Percentiles rank a stretch among this genome's conserved stretches.
These are phyloP conservation scores for Backusella parvicylindrica DNA, from an alignment of 192 early-diverging fungal species.

Conservation along the genomic window DNA sequence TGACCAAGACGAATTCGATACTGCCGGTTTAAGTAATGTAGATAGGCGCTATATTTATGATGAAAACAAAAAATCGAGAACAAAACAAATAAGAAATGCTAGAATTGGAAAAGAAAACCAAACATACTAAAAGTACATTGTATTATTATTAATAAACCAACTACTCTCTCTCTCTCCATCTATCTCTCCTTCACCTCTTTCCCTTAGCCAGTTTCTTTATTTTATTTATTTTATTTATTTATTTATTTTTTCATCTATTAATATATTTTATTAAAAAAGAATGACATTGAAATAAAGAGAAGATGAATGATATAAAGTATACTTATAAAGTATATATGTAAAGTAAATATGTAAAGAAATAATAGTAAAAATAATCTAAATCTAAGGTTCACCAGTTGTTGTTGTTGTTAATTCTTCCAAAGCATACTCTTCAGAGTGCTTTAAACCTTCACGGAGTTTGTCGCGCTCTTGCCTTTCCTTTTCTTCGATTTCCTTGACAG, in stretches of 20 bases:
- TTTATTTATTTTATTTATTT: too few relatives aligned
- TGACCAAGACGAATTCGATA: conserved; percentile 3
- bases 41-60: conserved; percentile 18
- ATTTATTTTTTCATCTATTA: neutral
- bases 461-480: conserved; percentile 6
- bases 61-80: conserved; percentile 10
- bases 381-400: neutral
- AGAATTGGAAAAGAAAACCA: conserved; percentile 9
- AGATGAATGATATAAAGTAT: neutral
- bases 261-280: neutral
- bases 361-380: neutral
- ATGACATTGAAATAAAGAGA: neutral
- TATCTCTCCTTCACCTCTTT: too few relatives aligned
- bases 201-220: too few relatives aligned
- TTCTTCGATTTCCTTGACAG: conserved; percentile 8
- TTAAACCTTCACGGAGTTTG: conserved; percentile 15
- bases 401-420: neutral
- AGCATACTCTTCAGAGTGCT: neutral
- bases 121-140: neutral
- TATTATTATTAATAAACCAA: neutral
- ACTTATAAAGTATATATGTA: neutral
- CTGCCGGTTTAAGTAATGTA: conserved; percentile 1
- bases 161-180: neutral
- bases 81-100: conserved; percentile 13
- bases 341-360: neutral